Base-by-base conservation (phyloP, 1,284 basidiomycete genomes). In the Ceratobasidium theobromae region DNA sequence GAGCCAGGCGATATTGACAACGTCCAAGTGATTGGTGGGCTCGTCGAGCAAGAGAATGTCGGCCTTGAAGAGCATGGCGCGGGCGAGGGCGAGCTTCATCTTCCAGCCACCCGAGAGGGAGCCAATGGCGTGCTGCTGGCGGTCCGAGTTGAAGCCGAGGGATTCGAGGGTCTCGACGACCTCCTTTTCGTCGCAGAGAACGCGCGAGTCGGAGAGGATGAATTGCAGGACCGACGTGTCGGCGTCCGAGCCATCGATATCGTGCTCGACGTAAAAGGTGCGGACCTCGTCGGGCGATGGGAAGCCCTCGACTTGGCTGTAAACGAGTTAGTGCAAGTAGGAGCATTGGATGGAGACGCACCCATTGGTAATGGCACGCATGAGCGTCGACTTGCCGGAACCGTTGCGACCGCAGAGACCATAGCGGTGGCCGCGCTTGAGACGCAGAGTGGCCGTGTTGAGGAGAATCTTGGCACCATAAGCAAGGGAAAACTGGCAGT, bases 41-140 rank as follows among this genome's bases (percentile, higher is more conserved):
- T 98, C 95, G 79, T 98, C 95, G 73, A 97, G 91, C 57, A 97
- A 82, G 69, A 98, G 87, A 74, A 98, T 97, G 76, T 98, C 95
- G 72, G 95, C 95, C 82, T 94, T 95, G 92, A 98, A 99, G 68
- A 99, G 86, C 83, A 99, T 97, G 68, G 97, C 97, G 73, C 97
- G 88, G 67, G 97, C 97, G 69, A 99, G 87, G 32, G 96, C 97
- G 71, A 99, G 89, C 86, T 98, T 98, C 97, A 99, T 99, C 86
- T 99, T 98, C 97, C 97, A 99, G 82, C 97, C 97, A 86, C 97
- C 97, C 53, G 96, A 99, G 65, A 99, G 82, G 70, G 87, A 88
- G 71, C 94, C 93, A 72, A 97, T 97, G 48, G 93, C 80, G 72
- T 91, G 83, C 72, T 79, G 80, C 80, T 97, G 95, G 73, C 94